These are phyloP conservation scores for Termitomyces heimii DNA, from an alignment of 768 basidiomycete genomes.

Conservation along the genomic window DNA sequence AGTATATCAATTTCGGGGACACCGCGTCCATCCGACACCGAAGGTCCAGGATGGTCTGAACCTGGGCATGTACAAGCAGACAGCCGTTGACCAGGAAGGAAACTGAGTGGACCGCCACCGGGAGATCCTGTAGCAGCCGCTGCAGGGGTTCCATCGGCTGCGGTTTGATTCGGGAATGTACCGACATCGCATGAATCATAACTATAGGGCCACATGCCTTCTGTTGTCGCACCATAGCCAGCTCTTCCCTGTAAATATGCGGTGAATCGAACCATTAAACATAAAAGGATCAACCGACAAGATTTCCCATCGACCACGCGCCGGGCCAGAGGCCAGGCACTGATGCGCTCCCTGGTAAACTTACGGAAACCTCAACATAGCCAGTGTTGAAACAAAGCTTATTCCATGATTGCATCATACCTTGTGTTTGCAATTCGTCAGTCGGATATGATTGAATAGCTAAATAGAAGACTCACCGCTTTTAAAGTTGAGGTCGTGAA, in stretches of 20 bases:
- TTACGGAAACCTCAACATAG: conserved; percentile 79
- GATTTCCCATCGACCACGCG: conserved; percentile 76
- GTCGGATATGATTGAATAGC: conserved; percentile 18
- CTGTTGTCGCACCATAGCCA: conserved; percentile 86
- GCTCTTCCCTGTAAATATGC: conserved; percentile 53
- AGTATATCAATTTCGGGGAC: conserved; percentile 93
- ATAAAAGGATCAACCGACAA: conserved; percentile 27
- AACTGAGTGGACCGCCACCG: conserved; percentile 57
- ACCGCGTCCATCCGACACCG: conserved; percentile 56
- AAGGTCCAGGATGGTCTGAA: conserved; percentile 86
- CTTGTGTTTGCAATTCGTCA: conserved; percentile 20
- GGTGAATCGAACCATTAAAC: not conserved
- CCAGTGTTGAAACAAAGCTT: conserved; percentile 94
- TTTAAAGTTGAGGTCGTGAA: conserved; percentile 79
- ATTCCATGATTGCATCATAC: conserved; percentile 85
- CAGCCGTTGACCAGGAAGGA: conserved; percentile 79
- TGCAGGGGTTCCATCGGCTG: conserved; percentile 48
- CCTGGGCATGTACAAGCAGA: conserved; percentile 86
- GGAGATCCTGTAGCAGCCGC: conserved; percentile 48
- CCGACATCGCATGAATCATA: conserved; percentile 85
- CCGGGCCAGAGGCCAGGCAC: conserved; percentile 83
- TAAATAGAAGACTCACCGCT: conserved; percentile 47
- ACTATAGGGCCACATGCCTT: conserved; percentile 84
- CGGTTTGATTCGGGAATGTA: conserved; percentile 78
- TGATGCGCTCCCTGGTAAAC: conserved; percentile 57